A percentile compares a stretch with the other conserved stretches of the same genome.
Conservation (phyloP, 2,329 filamentous ascomycete species). For the Exophiala phaeomuriformis region DNA sequence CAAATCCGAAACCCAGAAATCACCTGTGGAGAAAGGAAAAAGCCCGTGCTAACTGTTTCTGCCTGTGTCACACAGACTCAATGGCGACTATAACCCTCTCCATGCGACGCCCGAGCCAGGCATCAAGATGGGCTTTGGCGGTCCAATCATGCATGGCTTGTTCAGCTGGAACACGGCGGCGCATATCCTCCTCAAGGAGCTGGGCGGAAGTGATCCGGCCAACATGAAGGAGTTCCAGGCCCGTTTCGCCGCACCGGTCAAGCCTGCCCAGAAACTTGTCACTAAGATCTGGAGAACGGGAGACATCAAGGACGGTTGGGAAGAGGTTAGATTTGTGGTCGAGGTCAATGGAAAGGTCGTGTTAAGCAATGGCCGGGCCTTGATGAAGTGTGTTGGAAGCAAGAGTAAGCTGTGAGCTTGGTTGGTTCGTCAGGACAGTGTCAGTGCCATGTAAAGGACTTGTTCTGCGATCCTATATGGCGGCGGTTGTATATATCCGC, state of each 20-base stretch:
- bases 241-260: slow-evolving; percentile 76
- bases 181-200: slow-evolving; percentile 63
- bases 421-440: not conserved
- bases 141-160: slow-evolving; percentile 80
- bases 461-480: too few relatives aligned
- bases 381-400: slow-evolving; percentile 59
- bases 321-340: slow-evolving; percentile 76
- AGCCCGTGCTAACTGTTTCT: not conserved
- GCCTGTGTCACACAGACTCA: slow-evolving; percentile 49
- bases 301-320: slow-evolving; percentile 57
- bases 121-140: slow-evolving; percentile 83
- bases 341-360: slow-evolving; percentile 76
- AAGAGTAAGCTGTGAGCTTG: slow-evolving; percentile 52
- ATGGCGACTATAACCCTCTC: slow-evolving; percentile 90
- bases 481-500: too few relatives aligned
- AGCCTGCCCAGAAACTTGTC: slow-evolving; percentile 72
- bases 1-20: too few relatives aligned
- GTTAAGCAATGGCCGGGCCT: slow-evolving; percentile 75
- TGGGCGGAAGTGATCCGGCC: slow-evolving; percentile 69
- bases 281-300: slow-evolving; percentile 77
- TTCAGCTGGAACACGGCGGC: slow-evolving; percentile 78
- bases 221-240: slow-evolving; percentile 87
- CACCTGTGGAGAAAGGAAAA: not conserved
- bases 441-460: not conserved
- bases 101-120: slow-evolving; percentile 82